These are phyloP conservation scores for Fagus sylvatica DNA, from an alignment of 306 rosid species.

Conservation along the genomic window DNA sequence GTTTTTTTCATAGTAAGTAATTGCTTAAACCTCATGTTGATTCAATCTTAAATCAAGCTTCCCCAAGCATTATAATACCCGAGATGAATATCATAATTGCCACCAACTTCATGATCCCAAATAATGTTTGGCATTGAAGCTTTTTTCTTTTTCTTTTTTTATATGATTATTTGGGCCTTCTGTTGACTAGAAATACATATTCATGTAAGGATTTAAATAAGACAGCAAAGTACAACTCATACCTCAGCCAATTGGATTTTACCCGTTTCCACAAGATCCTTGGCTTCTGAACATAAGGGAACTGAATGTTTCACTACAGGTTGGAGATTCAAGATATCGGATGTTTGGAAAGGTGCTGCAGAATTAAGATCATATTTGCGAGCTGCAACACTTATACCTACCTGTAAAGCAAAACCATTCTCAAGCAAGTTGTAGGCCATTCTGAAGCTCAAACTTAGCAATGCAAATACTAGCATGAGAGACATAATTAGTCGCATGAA, in stretches of 20 bases:
- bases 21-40: not conserved
- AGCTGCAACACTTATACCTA: slow-evolving; percentile 81
- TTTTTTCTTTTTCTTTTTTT: no score
- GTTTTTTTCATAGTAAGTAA: not conserved
- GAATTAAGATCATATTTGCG: slow-evolving; percentile 79
- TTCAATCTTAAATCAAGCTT: not conserved
- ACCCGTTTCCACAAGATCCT: slow-evolving; percentile 96
- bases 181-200: not conserved
- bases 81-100: not conserved
- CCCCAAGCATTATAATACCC: not conserved
- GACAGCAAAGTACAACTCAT: slow-evolving; percentile 12
- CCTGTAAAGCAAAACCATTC: slow-evolving; percentile 51
- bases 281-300: slow-evolving; percentile 93
- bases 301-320: slow-evolving; percentile 96
- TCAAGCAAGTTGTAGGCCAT: slow-evolving; percentile 9
- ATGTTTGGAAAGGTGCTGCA: slow-evolving; percentile 70
- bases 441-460: slow-evolving; percentile 4
- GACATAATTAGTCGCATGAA: not conserved
- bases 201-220: not conserved
- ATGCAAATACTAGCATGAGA: not conserved
- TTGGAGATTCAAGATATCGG: slow-evolving; percentile 80
- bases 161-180: not conserved
- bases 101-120: not conserved
- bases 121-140: not conserved
- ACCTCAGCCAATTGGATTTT: slow-evolving; percentile 98